A percentile compares a stretch with the other conserved stretches of the same genome.
phyloP scores from a whole-genome alignment of 345 rosid genomes.

The Mallotus nudiflorus region DNA sequence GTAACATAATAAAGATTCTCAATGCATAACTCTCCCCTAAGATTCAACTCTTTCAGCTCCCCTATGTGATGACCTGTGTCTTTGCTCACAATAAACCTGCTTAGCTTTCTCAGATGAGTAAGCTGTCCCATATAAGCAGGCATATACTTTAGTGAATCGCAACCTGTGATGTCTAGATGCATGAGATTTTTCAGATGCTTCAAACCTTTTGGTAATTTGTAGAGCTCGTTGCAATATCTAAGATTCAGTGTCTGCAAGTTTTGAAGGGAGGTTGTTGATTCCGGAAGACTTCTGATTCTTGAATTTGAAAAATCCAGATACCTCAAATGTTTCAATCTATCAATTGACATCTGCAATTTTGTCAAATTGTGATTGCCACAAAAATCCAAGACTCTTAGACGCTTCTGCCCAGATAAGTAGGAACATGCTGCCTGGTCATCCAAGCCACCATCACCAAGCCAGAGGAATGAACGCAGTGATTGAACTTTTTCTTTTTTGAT shows the following conservation, averaged over 20 bases:
- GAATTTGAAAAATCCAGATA: constrained; percentile 13
- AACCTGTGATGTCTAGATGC: background rate
- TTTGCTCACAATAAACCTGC: constrained; percentile 19
- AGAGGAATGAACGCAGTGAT: background rate
- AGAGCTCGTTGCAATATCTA: background rate
- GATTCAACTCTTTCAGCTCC: constrained; percentile 16
- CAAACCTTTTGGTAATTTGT: background rate
- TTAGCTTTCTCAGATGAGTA: constrained; percentile 12
- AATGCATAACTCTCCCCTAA: background rate
- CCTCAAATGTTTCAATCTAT: constrained; percentile 25
- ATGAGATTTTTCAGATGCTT: constrained; percentile 8
- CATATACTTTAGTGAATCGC: background rate
- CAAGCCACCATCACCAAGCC: background rate
- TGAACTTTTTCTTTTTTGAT: too few relatives aligned
- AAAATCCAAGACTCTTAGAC: background rate
- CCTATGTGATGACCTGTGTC: background rate
- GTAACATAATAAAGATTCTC: background rate
- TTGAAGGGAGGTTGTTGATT: background rate
- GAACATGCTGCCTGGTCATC: too few relatives aligned
- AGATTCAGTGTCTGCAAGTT: background rate
- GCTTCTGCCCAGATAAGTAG: background rate
- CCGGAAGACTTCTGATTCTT: background rate
- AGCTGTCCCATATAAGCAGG: constrained; percentile 15
- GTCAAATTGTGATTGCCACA: background rate
- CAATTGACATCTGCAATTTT: background rate